Evolutionary conservation across 441 rosid species (phyloP), one percentile per base, ranked within the genome.

Genomic region (Euphorbia celastroides): DNA sequence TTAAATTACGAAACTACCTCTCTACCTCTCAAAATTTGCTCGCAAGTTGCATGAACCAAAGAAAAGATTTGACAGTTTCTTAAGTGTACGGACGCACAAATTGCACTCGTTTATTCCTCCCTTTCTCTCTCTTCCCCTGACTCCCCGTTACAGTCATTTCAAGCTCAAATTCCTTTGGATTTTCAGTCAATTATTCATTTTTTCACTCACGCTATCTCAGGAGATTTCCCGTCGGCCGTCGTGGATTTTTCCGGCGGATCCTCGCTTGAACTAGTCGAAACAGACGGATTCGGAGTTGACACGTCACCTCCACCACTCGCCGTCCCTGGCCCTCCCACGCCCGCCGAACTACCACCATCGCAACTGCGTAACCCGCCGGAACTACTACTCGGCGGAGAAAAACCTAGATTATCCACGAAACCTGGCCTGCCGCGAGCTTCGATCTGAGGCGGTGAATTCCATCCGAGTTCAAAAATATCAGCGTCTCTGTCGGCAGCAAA

Each of bases 131-230:
- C 67, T 52, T 51, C 67, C 28, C 42, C 52, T 17, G 19, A 7
- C 26, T 8, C 58, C 42, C 9, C 22, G 3, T 48, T 48, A n/a
- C 19, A 1, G 1, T 25, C 14, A 17, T 25, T 32, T 26, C 25
- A 58, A 16, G 63, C 11, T 5, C 34, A 34, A 60, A 57, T 74
- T 44, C 74, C 80, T 25, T 61, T 51, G 25, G 28, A 61, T 27
- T 46, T 62, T 46, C 9, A 56, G 25, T 68, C 63, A 80, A 72
- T 75, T 66, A 76, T 48, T 51, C 76, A 55, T 59, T 52, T 38
- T 13, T 64, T 62, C 71, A 85, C 97, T 93, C 96, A 93, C 98
- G 96, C 86, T 81, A 77, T 85, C 86, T 92, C 90, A 23, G 88
- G 88, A 72, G 81, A 78, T 77, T 80, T 86, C 9, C 72, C 83